Conservation (phyloP, 1,284 basidiomycete genomes). For the Exobasidium cylindrosporum region DNA sequence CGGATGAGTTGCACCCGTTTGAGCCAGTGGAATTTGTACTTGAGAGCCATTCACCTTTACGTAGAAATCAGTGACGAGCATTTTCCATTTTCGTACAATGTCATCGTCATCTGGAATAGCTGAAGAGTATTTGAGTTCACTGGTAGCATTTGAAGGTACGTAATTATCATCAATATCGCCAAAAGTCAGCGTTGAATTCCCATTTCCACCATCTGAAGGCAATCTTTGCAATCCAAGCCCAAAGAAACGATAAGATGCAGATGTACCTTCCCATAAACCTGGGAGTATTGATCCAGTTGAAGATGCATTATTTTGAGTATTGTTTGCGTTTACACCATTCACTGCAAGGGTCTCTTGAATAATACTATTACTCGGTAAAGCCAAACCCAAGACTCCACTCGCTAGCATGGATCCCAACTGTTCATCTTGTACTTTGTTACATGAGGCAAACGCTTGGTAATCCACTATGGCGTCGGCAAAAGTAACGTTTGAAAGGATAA, state of each 20-base stretch:
- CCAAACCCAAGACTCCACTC: conserved; percentile 39
- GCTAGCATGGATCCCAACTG: conserved; percentile 39
- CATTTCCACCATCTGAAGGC: conserved; percentile 41
- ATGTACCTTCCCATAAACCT: conserved; percentile 35
- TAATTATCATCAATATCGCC: conserved; percentile 38
- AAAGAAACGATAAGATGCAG: conserved; percentile 31
- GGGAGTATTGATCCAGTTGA: conserved; percentile 37
- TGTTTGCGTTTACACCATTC: conserved; percentile 20
- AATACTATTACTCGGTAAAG: conserved; percentile 39
- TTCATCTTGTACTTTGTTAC: conserved; percentile 28
- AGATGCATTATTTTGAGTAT: conserved; percentile 23
- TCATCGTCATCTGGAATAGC: conserved; percentile 35
- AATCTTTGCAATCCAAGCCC: conserved; percentile 41
- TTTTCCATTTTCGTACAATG: conserved; percentile 37
- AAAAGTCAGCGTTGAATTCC: conserved; percentile 40
- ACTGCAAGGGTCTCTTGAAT: conserved; percentile 34
- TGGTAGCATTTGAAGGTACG: conserved; percentile 17
- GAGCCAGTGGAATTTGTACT: conserved; percentile 20
- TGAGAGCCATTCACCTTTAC: conserved; percentile 27
- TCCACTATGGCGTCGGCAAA: conserved; percentile 22
- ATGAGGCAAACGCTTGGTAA: conserved; percentile 36
- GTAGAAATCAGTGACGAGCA: conserved; percentile 27
- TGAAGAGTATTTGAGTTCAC: conserved; percentile 24
- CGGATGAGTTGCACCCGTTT: neutral
- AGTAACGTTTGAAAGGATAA: conserved; percentile 32